A percentile compares a stretch with the other conserved stretches of the same genome.
Conservation (phyloP, 257 asterid species). For the Primulina tabacum region DNA sequence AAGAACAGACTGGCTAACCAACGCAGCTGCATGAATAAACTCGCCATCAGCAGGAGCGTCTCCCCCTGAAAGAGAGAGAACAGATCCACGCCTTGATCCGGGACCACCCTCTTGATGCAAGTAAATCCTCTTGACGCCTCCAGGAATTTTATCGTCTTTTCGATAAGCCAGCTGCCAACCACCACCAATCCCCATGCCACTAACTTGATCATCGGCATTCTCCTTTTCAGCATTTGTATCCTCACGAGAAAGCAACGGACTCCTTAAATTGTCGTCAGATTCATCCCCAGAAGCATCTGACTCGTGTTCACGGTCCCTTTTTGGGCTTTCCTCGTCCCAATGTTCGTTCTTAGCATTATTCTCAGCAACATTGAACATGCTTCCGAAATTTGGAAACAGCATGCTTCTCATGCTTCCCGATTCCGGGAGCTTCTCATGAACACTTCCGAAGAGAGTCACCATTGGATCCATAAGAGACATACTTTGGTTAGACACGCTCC, state of each 20-base stretch:
- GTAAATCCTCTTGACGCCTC: conserved; percentile 77
- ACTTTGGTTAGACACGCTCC: conserved; percentile 61
- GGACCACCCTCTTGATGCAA: conserved; percentile 72
- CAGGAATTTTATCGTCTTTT: conserved; percentile 62
- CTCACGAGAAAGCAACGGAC: conserved; percentile 73
- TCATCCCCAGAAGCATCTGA: conserved; percentile 57
- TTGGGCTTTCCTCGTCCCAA: conserved; percentile 76
- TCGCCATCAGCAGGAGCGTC: conserved; percentile 56
- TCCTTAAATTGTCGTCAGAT: conserved; percentile 69
- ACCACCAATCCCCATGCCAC: conserved; percentile 81
- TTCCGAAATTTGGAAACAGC: conserved; percentile 71
- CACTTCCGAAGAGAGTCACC: conserved; percentile 91
- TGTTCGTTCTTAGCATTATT: conserved; percentile 44
- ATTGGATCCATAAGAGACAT: conserved; percentile 65
- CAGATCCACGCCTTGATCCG: conserved; percentile 73
- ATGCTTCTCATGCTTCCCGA: conserved; percentile 83
- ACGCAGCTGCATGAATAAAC: conserved; percentile 75
- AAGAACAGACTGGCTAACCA: conserved; percentile 89
- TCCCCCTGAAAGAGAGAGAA: conserved; percentile 55
- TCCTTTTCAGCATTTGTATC: conserved; percentile 52
- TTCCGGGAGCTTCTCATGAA: conserved; percentile 75
- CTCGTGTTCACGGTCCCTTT: conserved; percentile 40
- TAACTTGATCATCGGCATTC: conserved; percentile 44
- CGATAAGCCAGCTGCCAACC: conserved; percentile 96
- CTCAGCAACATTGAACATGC: conserved; percentile 70